Evolutionary conservation across 306 rosid genomes (phyloP), one percentile per base, ranked within the genome.

Genomic region (Delonix regia): DNA sequence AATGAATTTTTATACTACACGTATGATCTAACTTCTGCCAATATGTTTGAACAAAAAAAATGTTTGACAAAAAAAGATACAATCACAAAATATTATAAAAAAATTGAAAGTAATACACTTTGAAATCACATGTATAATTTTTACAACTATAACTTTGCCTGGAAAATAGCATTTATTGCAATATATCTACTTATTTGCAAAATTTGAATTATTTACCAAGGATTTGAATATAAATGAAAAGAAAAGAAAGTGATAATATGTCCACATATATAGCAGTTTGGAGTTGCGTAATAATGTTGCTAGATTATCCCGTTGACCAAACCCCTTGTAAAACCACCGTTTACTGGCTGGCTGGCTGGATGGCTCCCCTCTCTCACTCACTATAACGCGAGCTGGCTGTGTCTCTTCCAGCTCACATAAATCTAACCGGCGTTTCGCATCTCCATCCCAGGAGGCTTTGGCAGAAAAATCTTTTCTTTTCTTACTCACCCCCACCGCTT

Each of bases 401-500:
- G 5, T 55, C 25, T 36, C 15, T 53, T 33, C 12, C 52, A 36
- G 77, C 55, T 11, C 53, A 24, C 56, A 18, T 60, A 60, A 42
- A 24, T 19, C 16, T 75, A 0, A 61, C 70, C 69, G 34, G 34
- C 59, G 7, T 16, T 25, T 47, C 24, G 8, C 9, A 1, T 45
- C 21, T 39, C 19, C 25, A 25, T 21, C 36, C 51, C 51, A 19
- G 69, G 22, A 16, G 45, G 22, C 38, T 3, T 33, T 64, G 11
- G 33, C 52, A 38, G 53, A 67, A 67, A 67, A 42, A 27, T 10
- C 42, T 24, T 21, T 41, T 18, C 9, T 14, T 76, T 76, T 51
- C 18, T 70, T 67, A 33, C 73, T 75, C 47, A n/a, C 36, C 47
- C n/a, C 36, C 79, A 62, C 60, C 72, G 61, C 80, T 30, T 76